A percentile compares a stretch with the other conserved stretches of the same genome.
Evolutionary conservation across 495 filamentous ascomycete species (phyloP).

Genomic region (Aspergillus baeticus): DNA sequence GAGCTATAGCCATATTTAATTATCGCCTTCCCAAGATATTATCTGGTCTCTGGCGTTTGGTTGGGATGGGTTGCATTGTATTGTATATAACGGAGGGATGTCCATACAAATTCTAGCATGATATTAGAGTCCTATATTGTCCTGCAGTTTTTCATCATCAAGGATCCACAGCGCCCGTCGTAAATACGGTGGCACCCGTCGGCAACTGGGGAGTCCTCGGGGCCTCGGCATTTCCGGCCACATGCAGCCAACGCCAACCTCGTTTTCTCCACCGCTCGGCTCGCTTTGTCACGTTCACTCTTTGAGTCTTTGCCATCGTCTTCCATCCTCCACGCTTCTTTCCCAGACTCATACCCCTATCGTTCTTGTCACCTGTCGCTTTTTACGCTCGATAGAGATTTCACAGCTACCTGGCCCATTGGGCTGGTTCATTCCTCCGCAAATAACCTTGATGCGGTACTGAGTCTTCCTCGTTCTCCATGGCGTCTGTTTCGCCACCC

Average conservation of each 20-base stretch:
- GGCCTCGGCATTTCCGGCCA: conserved; percentile 16
- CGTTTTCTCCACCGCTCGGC: conserved; percentile 9
- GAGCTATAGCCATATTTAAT: conserved; percentile 52
- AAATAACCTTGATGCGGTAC: conserved; percentile 32
- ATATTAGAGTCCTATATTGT: neutral
- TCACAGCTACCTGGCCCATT: conserved; percentile 1
- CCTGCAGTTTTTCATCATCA: too few relatives aligned
- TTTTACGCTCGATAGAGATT: neutral
- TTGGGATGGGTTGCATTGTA: neutral
- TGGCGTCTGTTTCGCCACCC: conserved; percentile 74
- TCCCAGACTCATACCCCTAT: conserved; percentile 12
- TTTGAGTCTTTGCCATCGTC: neutral
- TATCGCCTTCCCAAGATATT: neutral
- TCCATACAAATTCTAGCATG: neutral
- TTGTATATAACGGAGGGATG: conserved; percentile 1
- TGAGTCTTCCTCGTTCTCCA: conserved; percentile 27
- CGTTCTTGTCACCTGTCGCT: conserved; percentile 9
- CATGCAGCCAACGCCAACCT: conserved; percentile 10
- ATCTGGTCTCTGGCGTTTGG: neutral
- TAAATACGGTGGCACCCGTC: too few relatives aligned
- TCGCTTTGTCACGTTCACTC: conserved; percentile 4
- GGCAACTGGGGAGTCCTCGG: conserved; percentile 11
- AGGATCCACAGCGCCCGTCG: too few relatives aligned
- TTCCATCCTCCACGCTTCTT: conserved; percentile 17
- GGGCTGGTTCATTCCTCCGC: neutral